These are phyloP conservation scores for Gelatoporia subvermispora DNA, from an alignment of 768 basidiomycete genomes.

Conservation along the genomic window DNA sequence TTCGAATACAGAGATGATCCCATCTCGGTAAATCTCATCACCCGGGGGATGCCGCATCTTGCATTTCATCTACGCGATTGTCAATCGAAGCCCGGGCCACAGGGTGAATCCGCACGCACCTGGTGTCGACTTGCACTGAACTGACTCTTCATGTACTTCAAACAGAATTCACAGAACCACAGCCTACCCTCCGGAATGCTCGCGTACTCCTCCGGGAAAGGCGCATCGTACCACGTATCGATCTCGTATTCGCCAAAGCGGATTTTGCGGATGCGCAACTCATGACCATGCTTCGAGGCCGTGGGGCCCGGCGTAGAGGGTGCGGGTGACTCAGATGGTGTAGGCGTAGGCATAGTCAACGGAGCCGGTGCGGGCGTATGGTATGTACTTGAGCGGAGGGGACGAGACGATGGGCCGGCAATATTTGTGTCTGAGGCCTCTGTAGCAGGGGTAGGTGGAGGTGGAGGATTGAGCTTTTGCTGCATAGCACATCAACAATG, in stretches of 20 bases:
- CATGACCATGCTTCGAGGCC: conserved; percentile 40
- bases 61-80: conserved; percentile 77
- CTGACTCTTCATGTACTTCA: conserved; percentile 95
- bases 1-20: conserved; percentile 85
- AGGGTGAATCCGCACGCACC: conserved; percentile 43
- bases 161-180: conserved; percentile 97
- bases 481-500: conserved; percentile 1
- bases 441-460: conserved; percentile 27
- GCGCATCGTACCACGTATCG: conserved; percentile 98
- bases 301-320: conserved; percentile 34
- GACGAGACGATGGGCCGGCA: conserved; percentile 57
- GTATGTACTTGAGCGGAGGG: conserved; percentile 54
- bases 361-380: conserved; percentile 32
- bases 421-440: conserved; percentile 33
- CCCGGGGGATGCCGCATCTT: conserved; percentile 93
- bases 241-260: conserved; percentile 91
- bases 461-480: conserved; percentile 33
- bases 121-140: conserved; percentile 84
- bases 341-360: conserved; percentile 27
- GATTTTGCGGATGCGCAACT: conserved; percentile 77
- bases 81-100: not conserved
- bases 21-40: conserved; percentile 96
- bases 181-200: conserved; percentile 85
- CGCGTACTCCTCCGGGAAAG: conserved; percentile 96
- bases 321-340: conserved; percentile 36